Conservation (phyloP, 768 basidiomycete genomes). For the Boletellus emodensis region DNA sequence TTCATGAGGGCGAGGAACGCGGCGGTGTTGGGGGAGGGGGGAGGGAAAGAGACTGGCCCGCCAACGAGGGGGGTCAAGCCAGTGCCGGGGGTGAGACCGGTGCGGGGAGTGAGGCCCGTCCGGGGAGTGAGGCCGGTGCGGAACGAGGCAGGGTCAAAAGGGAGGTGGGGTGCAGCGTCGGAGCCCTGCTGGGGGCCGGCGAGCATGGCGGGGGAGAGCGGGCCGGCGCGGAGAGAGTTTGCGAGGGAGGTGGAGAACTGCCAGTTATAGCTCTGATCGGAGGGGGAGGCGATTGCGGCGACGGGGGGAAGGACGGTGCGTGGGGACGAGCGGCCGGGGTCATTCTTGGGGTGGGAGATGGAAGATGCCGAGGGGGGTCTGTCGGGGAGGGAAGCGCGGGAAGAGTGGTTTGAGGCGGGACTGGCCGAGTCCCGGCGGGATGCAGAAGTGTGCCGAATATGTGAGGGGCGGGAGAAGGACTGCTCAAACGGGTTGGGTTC, state of each 20-base stretch:
- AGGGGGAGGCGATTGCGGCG: conserved; percentile 64
- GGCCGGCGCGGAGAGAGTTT: conserved; percentile 87
- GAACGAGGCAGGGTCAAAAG: conserved; percentile 70
- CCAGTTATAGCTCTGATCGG: conserved; percentile 53
- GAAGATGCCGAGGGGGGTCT: conserved; percentile 34
- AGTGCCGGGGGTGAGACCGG: conserved; percentile 71
- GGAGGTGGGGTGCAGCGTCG: conserved; percentile 33
- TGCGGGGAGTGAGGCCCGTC: conserved; percentile 83
- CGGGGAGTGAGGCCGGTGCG: conserved; percentile 85
- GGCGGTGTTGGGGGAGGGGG: conserved; percentile 83
- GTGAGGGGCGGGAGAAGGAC: conserved; percentile 71
- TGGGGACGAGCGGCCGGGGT: conserved; percentile 35
- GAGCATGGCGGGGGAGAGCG: conserved; percentile 95
- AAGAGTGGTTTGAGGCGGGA: conserved; percentile 32
- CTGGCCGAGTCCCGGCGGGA: conserved; percentile 32
- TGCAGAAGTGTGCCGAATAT: conserved; percentile 43
- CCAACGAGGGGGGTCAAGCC: conserved; percentile 80
- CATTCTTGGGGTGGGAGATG: conserved; percentile 28
- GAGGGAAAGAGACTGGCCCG: conserved; percentile 72
- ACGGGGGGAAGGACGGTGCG: conserved; percentile 81
- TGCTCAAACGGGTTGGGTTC: conserved; percentile 96
- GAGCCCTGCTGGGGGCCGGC: conserved; percentile 68
- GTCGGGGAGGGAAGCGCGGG: conserved; percentile 34
- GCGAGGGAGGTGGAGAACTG: conserved; percentile 55
- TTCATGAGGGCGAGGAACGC: conserved; percentile 93